Percentiles rank a stretch among this genome's conserved stretches.
phyloP scores from a whole-genome alignment of 1,284 basidiomycete species.

The Cryptococcus depauperatus region DNA sequence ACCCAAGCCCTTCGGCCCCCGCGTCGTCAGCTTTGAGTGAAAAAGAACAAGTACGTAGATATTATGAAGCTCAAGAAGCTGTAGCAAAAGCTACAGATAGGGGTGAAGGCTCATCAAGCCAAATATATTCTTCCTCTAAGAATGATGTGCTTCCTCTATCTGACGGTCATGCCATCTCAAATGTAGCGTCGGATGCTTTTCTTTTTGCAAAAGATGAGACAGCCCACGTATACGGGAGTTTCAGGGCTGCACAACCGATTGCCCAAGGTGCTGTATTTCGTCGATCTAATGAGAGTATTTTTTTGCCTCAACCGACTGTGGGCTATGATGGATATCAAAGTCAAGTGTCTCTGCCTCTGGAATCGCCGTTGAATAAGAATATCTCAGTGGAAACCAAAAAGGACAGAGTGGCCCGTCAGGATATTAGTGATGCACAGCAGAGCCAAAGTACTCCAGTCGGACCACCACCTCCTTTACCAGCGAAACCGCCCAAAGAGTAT shows the following conservation, averaged over 20 bases:
- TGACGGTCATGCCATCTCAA: no score
- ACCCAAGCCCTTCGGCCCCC: not conserved
- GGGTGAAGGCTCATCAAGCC: not conserved
- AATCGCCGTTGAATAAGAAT: conserved; percentile 8
- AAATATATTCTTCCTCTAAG: no score
- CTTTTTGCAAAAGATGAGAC: no score
- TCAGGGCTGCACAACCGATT: no score
- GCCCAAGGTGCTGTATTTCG: no score
- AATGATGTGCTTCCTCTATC: not conserved
- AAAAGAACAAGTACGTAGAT: conserved; percentile 41
- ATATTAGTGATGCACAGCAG: not conserved
- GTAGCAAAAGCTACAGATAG: conserved; percentile 7
- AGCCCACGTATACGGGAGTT: no score
- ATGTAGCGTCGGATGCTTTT: no score
- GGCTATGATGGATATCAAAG: no score
- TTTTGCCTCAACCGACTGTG: no score
- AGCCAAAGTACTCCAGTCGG: not conserved
- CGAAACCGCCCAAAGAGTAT: conserved; percentile 38
- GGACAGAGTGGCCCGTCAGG: conserved; percentile 1
- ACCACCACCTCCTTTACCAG: conserved; percentile 35
- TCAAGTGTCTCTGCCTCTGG: no score
- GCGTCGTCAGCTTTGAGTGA: conserved; percentile 18
- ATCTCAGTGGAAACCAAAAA: conserved; percentile 13
- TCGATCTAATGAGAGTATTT: no score
- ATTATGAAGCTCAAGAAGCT: conserved; percentile 55